phyloP scores from a whole-genome alignment of 2,329 filamentous ascomycete species.

The Colletotrichum godetiae region DNA sequence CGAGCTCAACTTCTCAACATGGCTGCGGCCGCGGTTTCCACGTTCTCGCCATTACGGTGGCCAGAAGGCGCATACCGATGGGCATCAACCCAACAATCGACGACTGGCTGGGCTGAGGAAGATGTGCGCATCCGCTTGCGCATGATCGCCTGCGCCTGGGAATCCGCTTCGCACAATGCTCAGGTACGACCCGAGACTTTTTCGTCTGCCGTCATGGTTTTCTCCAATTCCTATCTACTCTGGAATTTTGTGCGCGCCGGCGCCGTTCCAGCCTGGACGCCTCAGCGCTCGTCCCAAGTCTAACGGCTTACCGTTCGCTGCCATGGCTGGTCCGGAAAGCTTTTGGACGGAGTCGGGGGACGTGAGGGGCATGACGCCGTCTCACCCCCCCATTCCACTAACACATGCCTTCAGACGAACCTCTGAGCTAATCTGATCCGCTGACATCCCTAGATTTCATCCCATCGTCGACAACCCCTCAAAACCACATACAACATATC shows the following conservation, averaged over 20 bases:
- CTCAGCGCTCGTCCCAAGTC: conserved; percentile 13
- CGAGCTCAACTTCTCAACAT: conserved; percentile 62
- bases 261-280: conserved; percentile 20
- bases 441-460: conserved; percentile 30
- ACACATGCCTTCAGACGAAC: conserved; percentile 28
- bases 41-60: conserved; percentile 52
- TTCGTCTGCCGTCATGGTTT: conserved; percentile 28
- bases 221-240: background rate
- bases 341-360: conserved; percentile 14
- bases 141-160: conserved; percentile 49
- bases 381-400: conserved; percentile 21
- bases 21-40: conserved; percentile 63
- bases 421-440: conserved; percentile 28
- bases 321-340: background rate
- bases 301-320: conserved; percentile 14
- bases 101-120: conserved; percentile 50
- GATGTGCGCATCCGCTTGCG: conserved; percentile 36
- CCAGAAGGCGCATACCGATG: conserved; percentile 53
- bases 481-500: conserved; percentile 14
- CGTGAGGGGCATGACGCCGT: conserved; percentile 21
- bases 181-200: conserved; percentile 37
- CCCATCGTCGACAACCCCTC: conserved; percentile 10
- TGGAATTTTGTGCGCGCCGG: conserved; percentile 22
- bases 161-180: conserved; percentile 39
- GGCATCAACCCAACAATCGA: conserved; percentile 46